Evolutionary conservation across 2,329 filamentous ascomycete species (phyloP).

Genomic region (Penicillium crustosum): DNA sequence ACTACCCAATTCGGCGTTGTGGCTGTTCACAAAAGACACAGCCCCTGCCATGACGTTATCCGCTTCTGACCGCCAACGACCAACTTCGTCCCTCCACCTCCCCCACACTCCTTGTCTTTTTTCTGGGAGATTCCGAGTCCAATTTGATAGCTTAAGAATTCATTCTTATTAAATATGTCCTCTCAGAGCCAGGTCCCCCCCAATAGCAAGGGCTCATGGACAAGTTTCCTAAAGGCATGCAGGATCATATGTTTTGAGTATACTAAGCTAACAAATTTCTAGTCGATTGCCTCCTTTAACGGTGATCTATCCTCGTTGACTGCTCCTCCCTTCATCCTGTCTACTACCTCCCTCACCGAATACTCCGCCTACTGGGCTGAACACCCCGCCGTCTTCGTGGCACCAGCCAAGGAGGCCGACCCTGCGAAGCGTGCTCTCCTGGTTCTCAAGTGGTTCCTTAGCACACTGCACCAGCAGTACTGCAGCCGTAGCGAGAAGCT

Average conservation of each 20-base stretch:
- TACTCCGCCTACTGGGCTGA: conserved; percentile 83
- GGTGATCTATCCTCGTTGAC: conserved; percentile 79
- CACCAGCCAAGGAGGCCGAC: conserved; percentile 75
- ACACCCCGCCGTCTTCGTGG: conserved; percentile 74
- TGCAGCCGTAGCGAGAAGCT: conserved; percentile 72
- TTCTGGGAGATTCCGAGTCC: conserved; percentile 1
- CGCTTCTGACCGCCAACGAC: conserved; percentile 23
- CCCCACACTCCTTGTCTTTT: conserved; percentile 3
- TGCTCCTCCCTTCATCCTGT: conserved; percentile 79
- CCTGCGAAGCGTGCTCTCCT: conserved; percentile 78
- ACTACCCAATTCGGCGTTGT: neutral
- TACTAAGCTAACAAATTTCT: conserved; percentile 10
- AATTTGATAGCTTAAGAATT: neutral
- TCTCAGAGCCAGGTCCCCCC: conserved; percentile 43
- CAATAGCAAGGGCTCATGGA: conserved; percentile 48
- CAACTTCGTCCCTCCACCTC: conserved; percentile 10
- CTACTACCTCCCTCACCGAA: conserved; percentile 73
- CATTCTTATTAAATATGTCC: conserved; percentile 27
- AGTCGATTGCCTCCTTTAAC: conserved; percentile 76
- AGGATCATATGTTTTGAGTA: neutral
- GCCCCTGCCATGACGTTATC: conserved; percentile 25
- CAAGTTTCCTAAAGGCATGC: conserved; percentile 49
- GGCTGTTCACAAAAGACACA: conserved; percentile 7
- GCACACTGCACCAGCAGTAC: conserved; percentile 85
- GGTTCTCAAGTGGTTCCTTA: conserved; percentile 96